Evolutionary conservation across 2,329 filamentous ascomycete genomes (phyloP).

Genomic region (Ascocoryne sarcoides): DNA sequence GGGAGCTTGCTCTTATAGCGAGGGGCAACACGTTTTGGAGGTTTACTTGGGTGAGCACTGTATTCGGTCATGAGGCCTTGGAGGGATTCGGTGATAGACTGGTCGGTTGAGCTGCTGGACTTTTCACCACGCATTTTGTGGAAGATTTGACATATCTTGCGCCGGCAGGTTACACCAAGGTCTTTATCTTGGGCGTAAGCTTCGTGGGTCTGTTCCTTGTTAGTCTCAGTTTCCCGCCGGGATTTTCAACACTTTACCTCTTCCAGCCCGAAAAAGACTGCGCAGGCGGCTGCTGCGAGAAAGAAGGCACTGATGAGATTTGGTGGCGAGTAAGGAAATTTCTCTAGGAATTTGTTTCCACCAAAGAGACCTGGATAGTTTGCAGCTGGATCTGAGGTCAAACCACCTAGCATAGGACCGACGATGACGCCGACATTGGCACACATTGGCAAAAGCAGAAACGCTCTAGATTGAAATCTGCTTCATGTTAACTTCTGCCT

Average conservation of each 20-base stretch:
- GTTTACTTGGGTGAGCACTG: constrained; percentile 6
- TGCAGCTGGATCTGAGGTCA: constrained; percentile 35
- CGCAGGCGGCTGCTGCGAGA: constrained; percentile 25
- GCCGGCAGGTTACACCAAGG: constrained; percentile 21
- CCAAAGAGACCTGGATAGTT: constrained; percentile 33
- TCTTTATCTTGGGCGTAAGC: constrained; percentile 27
- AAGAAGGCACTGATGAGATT: constrained; percentile 33
- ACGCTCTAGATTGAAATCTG: constrained; percentile 34
- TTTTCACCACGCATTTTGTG: too few relatives aligned
- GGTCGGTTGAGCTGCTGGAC: constrained; percentile 1
- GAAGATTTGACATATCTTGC: constrained; percentile 12
- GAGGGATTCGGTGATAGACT: neutral
- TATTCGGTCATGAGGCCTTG: neutral
- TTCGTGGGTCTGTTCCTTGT: constrained; percentile 30
- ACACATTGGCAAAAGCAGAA: constrained; percentile 47
- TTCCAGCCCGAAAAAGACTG: constrained; percentile 31
- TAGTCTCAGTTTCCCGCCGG: too few relatives aligned
- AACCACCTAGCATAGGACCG: constrained; percentile 35
- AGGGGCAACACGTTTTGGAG: constrained; percentile 19
- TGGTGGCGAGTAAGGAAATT: constrained; percentile 37
- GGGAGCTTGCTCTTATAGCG: constrained; percentile 32
- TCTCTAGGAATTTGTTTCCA: constrained; percentile 32
- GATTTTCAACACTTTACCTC: constrained; percentile 19
- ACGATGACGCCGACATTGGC: constrained; percentile 49
- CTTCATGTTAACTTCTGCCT: constrained; percentile 1